Conservation (phyloP, 495 filamentous ascomycete genomes). For the Penicillium herquei region DNA sequence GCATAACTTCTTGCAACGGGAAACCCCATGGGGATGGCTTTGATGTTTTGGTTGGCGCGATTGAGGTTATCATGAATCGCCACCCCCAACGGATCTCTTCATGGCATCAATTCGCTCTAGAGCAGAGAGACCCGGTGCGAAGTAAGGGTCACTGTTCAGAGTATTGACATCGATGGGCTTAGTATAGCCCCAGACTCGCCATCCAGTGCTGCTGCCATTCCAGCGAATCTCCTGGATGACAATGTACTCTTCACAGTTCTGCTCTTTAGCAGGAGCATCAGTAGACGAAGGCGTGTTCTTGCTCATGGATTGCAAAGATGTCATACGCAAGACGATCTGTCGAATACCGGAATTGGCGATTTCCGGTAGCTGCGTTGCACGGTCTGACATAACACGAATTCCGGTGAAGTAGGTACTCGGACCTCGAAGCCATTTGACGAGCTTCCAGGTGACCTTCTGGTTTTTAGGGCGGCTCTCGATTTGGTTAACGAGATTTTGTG, state of each 20-base stretch:
- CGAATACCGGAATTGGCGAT: constrained; percentile 50
- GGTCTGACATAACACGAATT: constrained; percentile 57
- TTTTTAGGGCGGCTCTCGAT: constrained; percentile 54
- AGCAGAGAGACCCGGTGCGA: constrained; percentile 30
- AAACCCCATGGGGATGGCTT: too few species aligned
- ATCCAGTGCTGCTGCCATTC: constrained; percentile 57
- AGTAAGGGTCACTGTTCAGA: constrained; percentile 33
- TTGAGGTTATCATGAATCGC: neutral
- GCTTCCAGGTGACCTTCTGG: constrained; percentile 60
- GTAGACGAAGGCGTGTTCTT: constrained; percentile 17
- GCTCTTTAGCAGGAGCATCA: constrained; percentile 46
- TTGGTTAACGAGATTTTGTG: constrained; percentile 49
- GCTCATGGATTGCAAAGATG: constrained; percentile 57
- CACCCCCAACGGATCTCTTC: constrained; percentile 21
- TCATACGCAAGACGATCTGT: constrained; percentile 73
- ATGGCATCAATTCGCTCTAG: constrained; percentile 37
- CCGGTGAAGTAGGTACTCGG: constrained; percentile 46
- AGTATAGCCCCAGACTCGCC: constrained; percentile 75
- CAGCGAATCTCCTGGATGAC: constrained; percentile 64
- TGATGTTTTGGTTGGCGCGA: neutral
- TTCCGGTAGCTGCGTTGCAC: constrained; percentile 50
- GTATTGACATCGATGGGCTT: constrained; percentile 57
- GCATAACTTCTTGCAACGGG: too few species aligned
- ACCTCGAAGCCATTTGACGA: constrained; percentile 59
- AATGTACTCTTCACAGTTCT: constrained; percentile 73